Evolutionary conservation across 352 stramenopile species (phyloP), one percentile per base, ranked within the genome.

Genomic region (Phytophthora palmivora): DNA sequence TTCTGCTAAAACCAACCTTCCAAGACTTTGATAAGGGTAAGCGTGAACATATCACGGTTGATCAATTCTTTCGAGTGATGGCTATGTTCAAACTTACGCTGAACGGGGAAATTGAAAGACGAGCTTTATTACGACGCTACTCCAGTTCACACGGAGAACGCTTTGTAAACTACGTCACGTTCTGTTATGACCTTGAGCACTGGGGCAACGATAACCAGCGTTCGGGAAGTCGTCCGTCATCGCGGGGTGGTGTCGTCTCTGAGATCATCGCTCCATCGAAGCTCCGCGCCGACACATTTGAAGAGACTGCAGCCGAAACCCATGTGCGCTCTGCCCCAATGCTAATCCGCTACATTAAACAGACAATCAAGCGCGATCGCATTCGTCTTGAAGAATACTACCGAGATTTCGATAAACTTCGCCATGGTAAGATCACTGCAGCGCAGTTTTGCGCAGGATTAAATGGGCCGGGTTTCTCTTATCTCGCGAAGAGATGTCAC

Each of bases 101-200:
- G 9, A 62, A 63, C 8, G 73, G 54, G 16, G 75, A 87, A 14
- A 67, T n/a, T 6, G 87, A 95, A 58, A 71, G 66, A 24, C 67
- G 58, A 15, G 77, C 83, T 5, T 39, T 94, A n/a, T 63, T 92
- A 22, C 85, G 84, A 57, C 79, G 82, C 5, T 95, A 94, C 36
- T 58, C 79, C 8, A 95, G 87, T 43, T 55, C 76, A 3, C 79
- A 92, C 44, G 86, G 82, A 28, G 84, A 94, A 10, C 72, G 78
- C 4, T 95, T 91, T 32, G 61, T 95, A 19, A 95, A 94, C 70
- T 95, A 92, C 47, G 83, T 92, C 39, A 93, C 83, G 0, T 95
- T 95, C 38, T 95, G 87, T 63, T 79, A 83, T 43, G 87, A 94
- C 21, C 63, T 95, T 3, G 87, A 93, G 45, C 63, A 87, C 33